Conservation (phyloP, 2,329 filamentous ascomycete genomes). For the Coniochaeta sp. region DNA sequence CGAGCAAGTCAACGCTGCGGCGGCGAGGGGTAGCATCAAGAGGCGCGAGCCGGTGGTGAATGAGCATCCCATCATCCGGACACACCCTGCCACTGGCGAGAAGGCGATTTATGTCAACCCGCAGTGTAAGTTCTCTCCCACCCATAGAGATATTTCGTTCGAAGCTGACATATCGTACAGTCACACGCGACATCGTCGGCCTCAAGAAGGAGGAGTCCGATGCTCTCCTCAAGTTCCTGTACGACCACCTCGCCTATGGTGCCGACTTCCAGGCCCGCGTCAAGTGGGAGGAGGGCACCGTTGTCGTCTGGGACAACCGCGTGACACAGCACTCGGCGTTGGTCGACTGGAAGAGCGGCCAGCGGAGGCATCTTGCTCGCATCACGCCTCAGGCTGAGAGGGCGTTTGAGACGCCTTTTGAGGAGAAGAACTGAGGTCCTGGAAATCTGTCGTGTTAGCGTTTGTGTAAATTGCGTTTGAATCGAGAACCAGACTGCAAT, state of each 20-base stretch:
- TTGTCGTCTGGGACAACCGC: slow-evolving; percentile 83
- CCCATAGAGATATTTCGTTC: not conserved
- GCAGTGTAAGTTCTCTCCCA: slow-evolving; percentile 55
- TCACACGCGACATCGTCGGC: slow-evolving; percentile 74
- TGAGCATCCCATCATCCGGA: slow-evolving; percentile 71
- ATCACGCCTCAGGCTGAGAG: slow-evolving; percentile 78
- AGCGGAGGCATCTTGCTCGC: slow-evolving; percentile 70
- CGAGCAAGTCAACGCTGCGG: slow-evolving; percentile 69
- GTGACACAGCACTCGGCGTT: slow-evolving; percentile 73
- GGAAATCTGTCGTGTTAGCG: not conserved
- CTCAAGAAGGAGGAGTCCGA: slow-evolving; percentile 86
- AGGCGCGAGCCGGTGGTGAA: slow-evolving; percentile 68
- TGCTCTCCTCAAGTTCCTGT: slow-evolving; percentile 67
- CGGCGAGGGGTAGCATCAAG: slow-evolving; percentile 61
- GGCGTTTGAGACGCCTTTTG: slow-evolving; percentile 63
- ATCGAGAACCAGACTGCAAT: not conserved
- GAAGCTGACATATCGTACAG: slow-evolving; percentile 30
- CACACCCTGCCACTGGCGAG: slow-evolving; percentile 75
- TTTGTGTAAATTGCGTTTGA: not conserved
- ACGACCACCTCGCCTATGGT: slow-evolving; percentile 65
- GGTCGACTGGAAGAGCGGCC: slow-evolving; percentile 74
- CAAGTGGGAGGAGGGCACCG: slow-evolving; percentile 72
- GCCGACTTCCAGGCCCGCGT: slow-evolving; percentile 69
- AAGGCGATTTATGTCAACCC: slow-evolving; percentile 80
- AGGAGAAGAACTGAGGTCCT: not conserved